A percentile compares a stretch with the other conserved stretches of the same genome.
phyloP scores from a whole-genome alignment of 768 basidiomycete species.

The Exsudoporus frostii region DNA sequence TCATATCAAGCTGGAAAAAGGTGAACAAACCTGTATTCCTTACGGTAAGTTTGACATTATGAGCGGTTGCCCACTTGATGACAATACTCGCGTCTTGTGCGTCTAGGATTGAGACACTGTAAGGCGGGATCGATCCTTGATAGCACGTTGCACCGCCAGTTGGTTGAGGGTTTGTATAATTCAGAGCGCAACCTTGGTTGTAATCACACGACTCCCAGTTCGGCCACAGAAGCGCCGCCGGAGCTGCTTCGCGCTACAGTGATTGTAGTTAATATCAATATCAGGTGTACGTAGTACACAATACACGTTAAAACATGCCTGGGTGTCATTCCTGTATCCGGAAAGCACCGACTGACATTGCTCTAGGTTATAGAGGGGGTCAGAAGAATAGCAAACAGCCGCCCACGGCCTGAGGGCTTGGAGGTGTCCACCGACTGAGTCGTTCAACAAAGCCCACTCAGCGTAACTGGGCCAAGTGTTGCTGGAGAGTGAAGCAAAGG shows the following conservation, averaged over 20 bases:
- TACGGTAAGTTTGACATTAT: constrained; percentile 19
- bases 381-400: constrained; percentile 19
- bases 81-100: constrained; percentile 21
- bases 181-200: constrained; percentile 15
- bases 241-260: constrained; percentile 17
- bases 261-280: background rate
- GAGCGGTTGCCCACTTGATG: constrained; percentile 18
- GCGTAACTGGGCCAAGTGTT: constrained; percentile 6
- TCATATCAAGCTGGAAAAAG: background rate
- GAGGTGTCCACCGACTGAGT: constrained; percentile 16
- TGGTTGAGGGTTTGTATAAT: constrained; percentile 18
- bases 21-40: constrained; percentile 21
- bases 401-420: constrained; percentile 22
- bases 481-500: constrained; percentile 3
- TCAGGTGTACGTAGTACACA: background rate
- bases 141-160: constrained; percentile 7
- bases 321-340: constrained; percentile 14
- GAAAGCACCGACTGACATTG: constrained; percentile 13
- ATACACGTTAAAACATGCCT: constrained; percentile 4
- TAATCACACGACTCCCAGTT: constrained; percentile 25
- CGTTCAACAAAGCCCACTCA: constrained; percentile 14
- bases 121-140: constrained; percentile 23
- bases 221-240: constrained; percentile 20
- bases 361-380: constrained; percentile 15
- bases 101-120: constrained; percentile 14